Base-by-base conservation (phyloP, 257 asterid genomes). In the Fraxinus excelsior region DNA sequence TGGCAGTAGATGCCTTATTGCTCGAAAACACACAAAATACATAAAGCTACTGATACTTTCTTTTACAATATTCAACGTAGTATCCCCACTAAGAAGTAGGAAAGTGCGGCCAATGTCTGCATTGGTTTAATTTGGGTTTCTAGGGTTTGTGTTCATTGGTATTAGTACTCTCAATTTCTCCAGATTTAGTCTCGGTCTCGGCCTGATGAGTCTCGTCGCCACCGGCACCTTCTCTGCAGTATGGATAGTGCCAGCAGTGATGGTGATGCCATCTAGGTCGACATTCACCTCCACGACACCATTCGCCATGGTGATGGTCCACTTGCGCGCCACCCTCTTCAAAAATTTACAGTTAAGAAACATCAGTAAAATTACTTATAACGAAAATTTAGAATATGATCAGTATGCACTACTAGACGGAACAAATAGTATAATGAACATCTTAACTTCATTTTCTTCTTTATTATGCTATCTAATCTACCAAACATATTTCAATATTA, bases 21-120 rank as follows among this genome's bases (percentile, higher is more conserved):
- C 64, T 53, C 26, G 25, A 53, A 51, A 53, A 53, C 64, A 19
- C 26, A 6, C 64, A 53, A 53, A 21, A 53, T 18, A 53, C 23
- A 53, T 19, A 19, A 4, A 53, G 23, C 64, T 19, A 5, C n/a
- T 0, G 64, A 1, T n/a, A 0, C 1, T 4, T 53, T 8, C 26
- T 53, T 19, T 18, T n/a, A 53, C 64, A 53, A 19, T n/a, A 53
- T 53, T 53, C 21, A 14, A 51, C 19, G 1, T 49, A 13, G 7
- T 49, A 37, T 37, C 42, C 11, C 2, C 42, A 37, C 42, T 7
- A 7, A 13, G 56, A 37, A 37, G 42, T 46, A 4, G 66, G 28
- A 21, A 56, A 76, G 70, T 67, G 79, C 8, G 79, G 74, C 67
- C 68, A 67, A 46, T 76, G 67, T 16, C 67, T 46, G 74, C 79